These are phyloP conservation scores for Ceratonia siliqua DNA, from an alignment of 306 rosid genomes.

Conservation along the genomic window DNA sequence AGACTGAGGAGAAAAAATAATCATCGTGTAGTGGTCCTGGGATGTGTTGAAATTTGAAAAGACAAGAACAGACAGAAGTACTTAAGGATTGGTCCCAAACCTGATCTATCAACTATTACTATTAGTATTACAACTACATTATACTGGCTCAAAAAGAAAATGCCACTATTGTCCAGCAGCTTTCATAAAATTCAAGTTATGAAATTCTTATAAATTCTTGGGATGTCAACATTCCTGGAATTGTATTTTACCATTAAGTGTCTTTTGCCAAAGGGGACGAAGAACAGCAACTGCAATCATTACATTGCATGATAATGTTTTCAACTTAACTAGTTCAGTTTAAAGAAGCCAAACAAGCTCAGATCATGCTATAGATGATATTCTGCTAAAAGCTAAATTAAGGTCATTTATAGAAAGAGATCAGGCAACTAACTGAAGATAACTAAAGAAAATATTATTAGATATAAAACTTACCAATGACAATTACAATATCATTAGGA, in stretches of 20 bases:
- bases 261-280: slow-evolving; percentile 8
- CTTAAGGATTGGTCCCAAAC: not conserved
- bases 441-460: slow-evolving; percentile 10
- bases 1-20: not conserved
- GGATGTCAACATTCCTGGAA: not conserved
- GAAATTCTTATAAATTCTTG: not conserved
- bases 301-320: not conserved
- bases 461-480: slow-evolving; percentile 67
- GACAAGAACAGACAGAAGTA: not conserved
- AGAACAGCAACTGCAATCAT: slow-evolving; percentile 3
- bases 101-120: not conserved
- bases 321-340: not conserved
- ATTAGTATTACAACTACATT: slow-evolving; percentile 2
- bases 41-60: not conserved
- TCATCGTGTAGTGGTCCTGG: not conserved
- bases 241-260: not conserved
- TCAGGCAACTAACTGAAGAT: not conserved
- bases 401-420: slow-evolving; percentile 11
- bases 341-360: slow-evolving; percentile 8
- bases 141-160: slow-evolving; percentile 7
- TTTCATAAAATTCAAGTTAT: slow-evolving; percentile 13
- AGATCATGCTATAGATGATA: slow-evolving; percentile 12
- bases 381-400: not conserved
- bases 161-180: not conserved
- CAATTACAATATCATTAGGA: slow-evolving; percentile 85